Base-by-base conservation (phyloP, 2,329 filamentous ascomycete species). In the Cytospora mali region DNA sequence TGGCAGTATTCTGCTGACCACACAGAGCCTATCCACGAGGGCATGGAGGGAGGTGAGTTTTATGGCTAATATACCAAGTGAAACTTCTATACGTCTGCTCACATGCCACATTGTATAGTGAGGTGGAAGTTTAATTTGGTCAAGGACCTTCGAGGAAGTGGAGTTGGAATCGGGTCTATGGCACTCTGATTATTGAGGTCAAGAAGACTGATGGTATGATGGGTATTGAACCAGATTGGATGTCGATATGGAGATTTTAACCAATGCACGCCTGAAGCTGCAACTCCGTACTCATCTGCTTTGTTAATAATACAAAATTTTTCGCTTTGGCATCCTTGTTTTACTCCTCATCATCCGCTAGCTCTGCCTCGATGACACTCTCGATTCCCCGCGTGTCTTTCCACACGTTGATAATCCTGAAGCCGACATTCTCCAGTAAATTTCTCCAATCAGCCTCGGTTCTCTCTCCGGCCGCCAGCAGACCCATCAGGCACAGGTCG, bases 401-500 rank as follows among this genome's bases (percentile, higher is more conserved):
- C 71, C 73, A 73, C 31, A 74, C 70, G 0, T 70, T 68, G 25
- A 68, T 39, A 46, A 74, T 64, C 42, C 65, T 66, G 23, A 76
- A 68, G 0, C 74, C 73, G 27, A 69, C 67, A 18, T 57, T 57
- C 0, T 63, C 55, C 35, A 76, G 56, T 11, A 76, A 55, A 4
- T 58, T 67, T 23, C 64, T 62, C 75, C 75, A 76, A 2, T 68
- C 56, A 7, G 18, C 62, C 60, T 73, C 66, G 5, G 70, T 75
- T 7, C 75, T 70, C 61, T 76, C 74, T 4, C 62, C 64, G 16
- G 71, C 71, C 6, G 71, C 68, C 4, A 71, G 58, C 18, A 73
- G 58, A 9, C 68, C 66, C 73, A 77, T 75, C 71, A 77, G 73
- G 49, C 72, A 55, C 50, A 76, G 67, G 54, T 79, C 76, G 67